A percentile compares a stretch with the other conserved stretches of the same genome.
Evolutionary conservation across 2,329 filamentous ascomycete species (phyloP).

Genomic region (Cordyceps javanica): DNA sequence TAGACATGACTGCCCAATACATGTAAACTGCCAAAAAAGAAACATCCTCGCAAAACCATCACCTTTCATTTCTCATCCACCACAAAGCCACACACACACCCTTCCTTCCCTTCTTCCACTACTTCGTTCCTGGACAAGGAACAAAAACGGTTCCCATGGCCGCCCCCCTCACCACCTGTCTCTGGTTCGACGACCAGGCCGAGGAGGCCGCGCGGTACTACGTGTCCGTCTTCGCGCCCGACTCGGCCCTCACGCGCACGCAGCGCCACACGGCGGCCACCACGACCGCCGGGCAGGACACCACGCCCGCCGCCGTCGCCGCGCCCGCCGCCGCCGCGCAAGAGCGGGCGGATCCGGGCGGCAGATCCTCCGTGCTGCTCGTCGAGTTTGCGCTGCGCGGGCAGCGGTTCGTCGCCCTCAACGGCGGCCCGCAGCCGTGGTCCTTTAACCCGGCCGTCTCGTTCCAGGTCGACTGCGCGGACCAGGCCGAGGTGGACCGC

Average conservation of each 20-base stretch:
- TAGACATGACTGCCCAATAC: no score
- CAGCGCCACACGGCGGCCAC: constrained; percentile 26
- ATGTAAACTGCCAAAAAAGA: no score
- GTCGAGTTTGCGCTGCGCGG: constrained; percentile 18
- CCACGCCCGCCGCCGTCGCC: no score
- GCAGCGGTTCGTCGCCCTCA: constrained; percentile 34
- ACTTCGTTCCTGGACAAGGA: not conserved
- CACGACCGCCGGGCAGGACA: constrained; percentile 23
- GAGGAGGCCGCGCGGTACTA: constrained; percentile 37
- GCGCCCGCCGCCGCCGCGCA: no score
- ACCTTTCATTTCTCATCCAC: not conserved
- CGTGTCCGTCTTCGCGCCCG: constrained; percentile 31
- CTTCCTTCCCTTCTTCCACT: not conserved
- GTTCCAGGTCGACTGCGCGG: constrained; percentile 37
- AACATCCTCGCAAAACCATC: not conserved
- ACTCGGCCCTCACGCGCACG: constrained; percentile 30
- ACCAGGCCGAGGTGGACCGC: constrained; percentile 41
- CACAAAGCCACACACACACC: not conserved
- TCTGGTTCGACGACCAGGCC: constrained; percentile 38
- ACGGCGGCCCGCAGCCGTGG: constrained; percentile 35
- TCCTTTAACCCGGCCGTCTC: constrained; percentile 35
- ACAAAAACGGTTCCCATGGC: not conserved
- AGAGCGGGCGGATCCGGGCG: no score
- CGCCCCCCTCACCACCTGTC: constrained; percentile 23
- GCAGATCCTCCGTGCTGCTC: constrained; percentile 14